Base-by-base conservation (phyloP, 2,329 filamentous ascomycete species). In the Botrytis byssoidea region DNA sequence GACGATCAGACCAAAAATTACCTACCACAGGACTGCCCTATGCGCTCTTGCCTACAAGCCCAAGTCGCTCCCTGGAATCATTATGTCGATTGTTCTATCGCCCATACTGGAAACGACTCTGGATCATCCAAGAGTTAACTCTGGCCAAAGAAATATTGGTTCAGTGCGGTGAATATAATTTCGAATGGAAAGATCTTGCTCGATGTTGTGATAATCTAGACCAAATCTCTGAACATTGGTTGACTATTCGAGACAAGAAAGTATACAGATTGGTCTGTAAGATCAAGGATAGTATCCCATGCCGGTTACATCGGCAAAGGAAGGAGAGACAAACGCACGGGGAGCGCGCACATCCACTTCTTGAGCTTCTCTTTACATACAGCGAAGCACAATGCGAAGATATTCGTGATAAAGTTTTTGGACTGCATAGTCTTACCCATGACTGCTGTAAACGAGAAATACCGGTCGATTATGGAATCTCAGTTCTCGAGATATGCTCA, bases 101-200 rank as follows among this genome's bases (percentile, higher is more conserved):
- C 29, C 37, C 29, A 40, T 75, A 72, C 44, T 74, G 66, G 67
- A 68, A 48, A 32, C 68, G 72, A 29, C 63, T 72, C 32, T 75
- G 68, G 68, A 72, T 75, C 46, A 25, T 71, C 18, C 72, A 75
- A 63, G 74, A 74, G n/a, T 69, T 75, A 9, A 55, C 70, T 7
- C 44, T 74, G n/a, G 73, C 73, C 20, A 74, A 32, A 16, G 46
- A 55, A 42, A 59, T 69, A 51, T 40, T 74, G n/a, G 64, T 69
- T 16, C 59, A 59, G 25, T 65, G 63, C 29, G 63, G 73, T 14
- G 65, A 67, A 40, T 55, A 29, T 2, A 29, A 29, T 29, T 55
- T 67, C 29, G 46, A 67, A 22, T 67, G 46, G 65, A 10, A 4
- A 67, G 46, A 40, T 67, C 32, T 40, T 32, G 8, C 46, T 40